Base-by-base conservation (phyloP, 1,284 basidiomycete genomes). In the Ustilago crameri region DNA sequence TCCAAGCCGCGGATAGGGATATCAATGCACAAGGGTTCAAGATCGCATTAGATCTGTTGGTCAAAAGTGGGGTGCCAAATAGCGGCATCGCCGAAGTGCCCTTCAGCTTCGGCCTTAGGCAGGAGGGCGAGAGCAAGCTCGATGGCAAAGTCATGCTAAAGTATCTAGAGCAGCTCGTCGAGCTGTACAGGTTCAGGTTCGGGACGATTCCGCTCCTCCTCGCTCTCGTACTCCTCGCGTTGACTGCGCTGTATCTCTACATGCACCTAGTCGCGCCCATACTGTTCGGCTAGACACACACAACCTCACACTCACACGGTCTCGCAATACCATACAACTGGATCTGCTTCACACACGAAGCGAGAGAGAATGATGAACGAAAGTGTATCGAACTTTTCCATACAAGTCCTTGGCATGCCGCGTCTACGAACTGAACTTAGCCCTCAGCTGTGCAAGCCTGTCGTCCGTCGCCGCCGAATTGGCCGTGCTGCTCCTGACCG, bases 401-500 rank as follows among this genome's bases (percentile, higher is more conserved):
- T n/a, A n/a, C n/a, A n/a, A n/a, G n/a, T n/a, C n/a, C n/a, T n/a
- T n/a, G n/a, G 32, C 23, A 51, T 20, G 22, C 37, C 30, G 18
- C 12, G 27, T 18, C 22, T 61, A 58, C 10, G 46, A 59, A 27
- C 58, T 57, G 41, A 81, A 81, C 57, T 80, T 80, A 22, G 76
- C 75, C 42, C 78, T 49, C 40, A 81, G 53, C 48, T 79, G 74
- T 0, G 79, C 79, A 14, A 81, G 54, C 22, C 79, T 58, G 41
- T 80, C 78, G 15, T 81, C 79, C 5, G 63, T 63, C 0, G 71
- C 72, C n/a, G n/a, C n/a, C n/a, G n/a, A n/a, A n/a, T n/a, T n/a
- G n/a, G n/a, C n/a, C n/a, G n/a, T n/a, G 18, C 59, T 54, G 23
- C 52, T 60, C 3, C 62, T 22, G 23, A 55, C 51, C 23, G 54